Conservation (phyloP, 768 basidiomycete genomes). For the Suillus alpinus region DNA sequence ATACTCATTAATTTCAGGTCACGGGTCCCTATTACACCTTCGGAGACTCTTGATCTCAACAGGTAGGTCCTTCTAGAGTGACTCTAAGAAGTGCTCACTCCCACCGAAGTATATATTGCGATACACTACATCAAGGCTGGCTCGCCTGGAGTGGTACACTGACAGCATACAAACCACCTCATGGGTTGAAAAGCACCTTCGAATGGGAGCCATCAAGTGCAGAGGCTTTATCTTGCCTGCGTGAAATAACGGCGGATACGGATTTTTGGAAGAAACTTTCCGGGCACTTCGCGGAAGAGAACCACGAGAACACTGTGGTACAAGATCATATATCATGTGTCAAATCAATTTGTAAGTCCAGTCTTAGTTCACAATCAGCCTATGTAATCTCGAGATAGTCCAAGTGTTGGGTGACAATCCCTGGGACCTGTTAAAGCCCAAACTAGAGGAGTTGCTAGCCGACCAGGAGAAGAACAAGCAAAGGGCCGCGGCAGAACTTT, state of each 20-base stretch:
- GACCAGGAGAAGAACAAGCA: constrained; percentile 85
- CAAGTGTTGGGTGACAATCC: constrained; percentile 62
- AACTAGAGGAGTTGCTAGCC: constrained; percentile 58
- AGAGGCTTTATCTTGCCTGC: constrained; percentile 48
- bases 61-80: not conserved
- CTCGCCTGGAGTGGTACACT: constrained; percentile 54
- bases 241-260: constrained; percentile 42
- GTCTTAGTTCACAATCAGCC: not conserved
- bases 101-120: constrained; percentile 45
- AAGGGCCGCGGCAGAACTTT: constrained; percentile 80
- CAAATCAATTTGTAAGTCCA: constrained; percentile 67
- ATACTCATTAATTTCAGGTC: constrained; percentile 54
- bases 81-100: not conserved
- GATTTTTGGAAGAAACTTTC: constrained; percentile 70
- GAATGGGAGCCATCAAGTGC: constrained; percentile 57
- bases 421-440: constrained; percentile 60
- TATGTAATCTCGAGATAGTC: constrained; percentile 27
- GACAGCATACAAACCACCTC: constrained; percentile 46
- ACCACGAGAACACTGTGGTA: constrained; percentile 57
- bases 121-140: constrained; percentile 65
- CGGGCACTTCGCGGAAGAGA: constrained; percentile 75
- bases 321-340: constrained; percentile 71
- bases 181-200: constrained; percentile 47
- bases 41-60: not conserved
- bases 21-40: constrained; percentile 31